These are phyloP conservation scores for Trebouxia sp. DNA, from an alignment of 139 green algal species.

Conservation along the genomic window DNA sequence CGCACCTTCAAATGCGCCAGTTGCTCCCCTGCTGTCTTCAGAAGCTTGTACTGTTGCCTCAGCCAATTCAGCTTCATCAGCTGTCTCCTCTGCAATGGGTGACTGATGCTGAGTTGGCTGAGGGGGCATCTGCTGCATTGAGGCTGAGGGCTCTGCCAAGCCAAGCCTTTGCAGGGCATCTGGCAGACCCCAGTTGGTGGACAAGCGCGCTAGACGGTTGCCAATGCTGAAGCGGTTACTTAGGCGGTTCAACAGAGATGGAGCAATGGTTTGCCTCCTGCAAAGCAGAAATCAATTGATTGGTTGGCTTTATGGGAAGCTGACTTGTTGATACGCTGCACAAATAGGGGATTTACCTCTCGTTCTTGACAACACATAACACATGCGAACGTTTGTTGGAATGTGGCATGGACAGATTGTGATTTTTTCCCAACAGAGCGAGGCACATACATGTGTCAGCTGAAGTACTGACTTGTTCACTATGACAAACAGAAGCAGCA, in stretches of 20 bases:
- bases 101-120: neutral
- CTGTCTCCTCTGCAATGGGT: neutral
- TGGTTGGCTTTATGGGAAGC: neutral
- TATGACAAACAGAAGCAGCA: too few relatives aligned
- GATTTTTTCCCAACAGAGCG: too few relatives aligned
- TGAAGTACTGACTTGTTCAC: too few relatives aligned
- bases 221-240: slow-evolving; percentile 27
- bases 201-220: slow-evolving; percentile 9
- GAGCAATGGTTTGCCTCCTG: neutral
- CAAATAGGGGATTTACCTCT: neutral
- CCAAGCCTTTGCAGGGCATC: neutral
- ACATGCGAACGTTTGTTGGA: too few relatives aligned
- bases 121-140: neutral
- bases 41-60: too few relatives aligned
- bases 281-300: neutral
- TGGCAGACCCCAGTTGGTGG: neutral
- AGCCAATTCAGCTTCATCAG: neutral
- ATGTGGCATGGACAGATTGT: too few relatives aligned
- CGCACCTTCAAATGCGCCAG: too few relatives aligned
- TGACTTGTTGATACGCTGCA: neutral
- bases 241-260: neutral
- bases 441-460: too few relatives aligned
- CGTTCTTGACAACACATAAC: too few relatives aligned
- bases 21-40: too few relatives aligned
- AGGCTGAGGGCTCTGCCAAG: neutral